These are phyloP conservation scores for Otatea glauca DNA, from an alignment of 176 grass and related monocot species.

Conservation along the genomic window DNA sequence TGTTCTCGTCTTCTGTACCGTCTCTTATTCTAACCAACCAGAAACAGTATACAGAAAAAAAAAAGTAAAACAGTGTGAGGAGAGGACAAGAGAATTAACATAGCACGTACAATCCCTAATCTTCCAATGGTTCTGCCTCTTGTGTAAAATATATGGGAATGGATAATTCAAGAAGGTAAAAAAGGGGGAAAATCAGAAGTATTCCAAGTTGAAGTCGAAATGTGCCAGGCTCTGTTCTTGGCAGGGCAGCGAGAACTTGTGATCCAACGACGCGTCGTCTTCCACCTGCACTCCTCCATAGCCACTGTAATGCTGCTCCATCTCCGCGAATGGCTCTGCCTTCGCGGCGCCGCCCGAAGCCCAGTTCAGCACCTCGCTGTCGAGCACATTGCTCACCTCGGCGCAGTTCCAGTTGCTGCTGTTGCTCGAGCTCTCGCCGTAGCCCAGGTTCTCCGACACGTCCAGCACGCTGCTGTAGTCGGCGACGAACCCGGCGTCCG, in stretches of 20 bases:
- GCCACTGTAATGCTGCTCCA: constrained; percentile 28
- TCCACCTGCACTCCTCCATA: constrained; percentile 14
- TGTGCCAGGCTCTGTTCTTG: constrained; percentile 59
- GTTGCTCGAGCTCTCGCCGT: constrained; percentile 78
- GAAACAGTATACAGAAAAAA: constrained; percentile 14
- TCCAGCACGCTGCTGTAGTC: constrained; percentile 75
- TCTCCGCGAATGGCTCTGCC: constrained; percentile 44
- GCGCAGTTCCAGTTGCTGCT: constrained; percentile 75
- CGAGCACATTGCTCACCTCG: constrained; percentile 52
- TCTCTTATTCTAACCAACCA: constrained; percentile 34
- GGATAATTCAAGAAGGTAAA: constrained; percentile 21
- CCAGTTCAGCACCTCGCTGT: constrained; percentile 67
- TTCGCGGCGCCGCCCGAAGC: constrained; percentile 38
- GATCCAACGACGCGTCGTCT: constrained; percentile 51
- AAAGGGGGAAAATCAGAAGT: constrained; percentile 35
- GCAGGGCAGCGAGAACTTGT: constrained; percentile 57
- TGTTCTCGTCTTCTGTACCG: constrained; percentile 12
- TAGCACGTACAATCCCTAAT: constrained; percentile 45
- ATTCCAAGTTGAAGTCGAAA: constrained; percentile 79
- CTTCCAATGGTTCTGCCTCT: constrained; percentile 10
- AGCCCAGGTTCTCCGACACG: constrained; percentile 71
- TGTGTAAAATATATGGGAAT: constrained; percentile 28
- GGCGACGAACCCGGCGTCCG: constrained; percentile 32
- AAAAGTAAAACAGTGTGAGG: constrained; percentile 2
- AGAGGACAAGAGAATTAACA: constrained; percentile 23